phyloP scores from a whole-genome alignment of 2,329 filamentous ascomycete species.

The Colletotrichum limetticola region DNA sequence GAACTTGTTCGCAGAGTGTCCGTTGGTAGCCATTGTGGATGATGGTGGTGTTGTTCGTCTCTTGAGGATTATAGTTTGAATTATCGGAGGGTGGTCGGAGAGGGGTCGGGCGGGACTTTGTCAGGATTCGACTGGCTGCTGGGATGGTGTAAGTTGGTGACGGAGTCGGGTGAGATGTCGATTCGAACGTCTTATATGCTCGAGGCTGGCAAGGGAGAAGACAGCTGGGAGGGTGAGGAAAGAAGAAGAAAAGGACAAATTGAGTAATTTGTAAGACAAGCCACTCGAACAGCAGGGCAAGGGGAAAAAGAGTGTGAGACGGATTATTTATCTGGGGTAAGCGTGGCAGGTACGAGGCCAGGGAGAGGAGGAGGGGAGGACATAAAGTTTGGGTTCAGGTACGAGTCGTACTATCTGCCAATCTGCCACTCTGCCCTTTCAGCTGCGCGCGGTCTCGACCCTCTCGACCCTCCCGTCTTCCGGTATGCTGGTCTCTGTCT shows the following conservation, averaged over 20 bases:
- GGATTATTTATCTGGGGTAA: constrained; percentile 34
- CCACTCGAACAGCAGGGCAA: constrained; percentile 1
- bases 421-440: neutral
- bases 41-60: neutral
- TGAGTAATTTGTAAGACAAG: constrained; percentile 29
- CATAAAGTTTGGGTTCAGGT: constrained; percentile 26
- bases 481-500: neutral
- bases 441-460: neutral
- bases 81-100: constrained; percentile 10
- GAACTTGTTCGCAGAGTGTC: constrained; percentile 54
- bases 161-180: neutral
- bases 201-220: constrained; percentile 22
- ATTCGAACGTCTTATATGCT: constrained; percentile 20
- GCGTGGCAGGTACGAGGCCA: constrained; percentile 28
- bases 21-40: constrained; percentile 43
- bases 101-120: neutral
- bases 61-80: neutral
- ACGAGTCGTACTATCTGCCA: constrained; percentile 32
- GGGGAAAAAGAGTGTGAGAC: constrained; percentile 10
- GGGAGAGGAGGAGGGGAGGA: constrained; percentile 11
- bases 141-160: constrained; percentile 11
- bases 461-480: neutral
- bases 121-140: constrained; percentile 5
- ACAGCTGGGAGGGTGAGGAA: neutral
- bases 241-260: constrained; percentile 16